Base-by-base conservation (phyloP, 2,329 filamentous ascomycete genomes). In the Calonectria pseudoreteaudii region DNA sequence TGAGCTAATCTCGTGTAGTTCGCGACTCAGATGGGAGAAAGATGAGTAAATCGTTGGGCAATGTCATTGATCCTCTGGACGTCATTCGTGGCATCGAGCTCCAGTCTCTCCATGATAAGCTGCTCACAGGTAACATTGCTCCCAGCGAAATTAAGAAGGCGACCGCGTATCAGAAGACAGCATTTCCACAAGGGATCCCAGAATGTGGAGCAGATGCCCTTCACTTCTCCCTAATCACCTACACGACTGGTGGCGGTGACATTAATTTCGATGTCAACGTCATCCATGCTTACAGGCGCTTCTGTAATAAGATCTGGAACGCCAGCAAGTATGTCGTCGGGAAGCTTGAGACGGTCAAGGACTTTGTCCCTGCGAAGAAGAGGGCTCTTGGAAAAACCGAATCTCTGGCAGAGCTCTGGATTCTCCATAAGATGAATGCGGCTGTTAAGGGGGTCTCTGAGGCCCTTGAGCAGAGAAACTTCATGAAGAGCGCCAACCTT, bases 281-380 rank as follows among this genome's bases (percentile, higher is more conserved):
- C 78, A 98, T 98, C 84, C 92, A 97, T 83, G 95, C 92, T 74
- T 98, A 98, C 88, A 93, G 97, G 74, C 94, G 95, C 82, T 98
- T 98, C 91, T 98, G 96, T 83, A 98, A 98, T 89, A 98, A 98
- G 89, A 97, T 87, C 64, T 98, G 97, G 88, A 95, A 98, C 87
- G 97, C 97, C 56, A 97, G 94, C 74, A 98, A 98, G 86, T 99
- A 94, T 82, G 95, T 98, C 26, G 90, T 98, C 64, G 94, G 94
- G 76, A 94, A 94, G 78, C 86, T 97, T 64, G 91, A 41, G 7
- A 62, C 34, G 3, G 23, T 89, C 14, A 84, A 89, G 68, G 90
- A 92, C 81, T 96, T 94, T 81, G 88, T 88, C 20, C 94, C 93
- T 20, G 85, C 87, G 70, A 86, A 88, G 52, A 79, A 83, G 28